phyloP scores from a whole-genome alignment of 305 asterid species.

The Withania somnifera region DNA sequence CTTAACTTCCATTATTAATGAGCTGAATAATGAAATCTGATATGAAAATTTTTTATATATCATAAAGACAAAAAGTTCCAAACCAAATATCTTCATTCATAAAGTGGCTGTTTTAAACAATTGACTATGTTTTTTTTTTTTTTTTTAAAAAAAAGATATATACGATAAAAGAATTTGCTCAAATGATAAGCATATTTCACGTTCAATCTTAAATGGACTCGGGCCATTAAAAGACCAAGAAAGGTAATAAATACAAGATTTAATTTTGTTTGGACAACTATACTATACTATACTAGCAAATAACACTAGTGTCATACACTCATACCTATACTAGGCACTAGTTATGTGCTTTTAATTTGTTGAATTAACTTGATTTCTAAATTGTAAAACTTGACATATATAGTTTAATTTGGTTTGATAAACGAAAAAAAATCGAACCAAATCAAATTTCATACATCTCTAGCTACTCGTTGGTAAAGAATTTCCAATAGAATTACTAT shows the following conservation, averaged over 20 bases:
- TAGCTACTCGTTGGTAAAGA: neutral
- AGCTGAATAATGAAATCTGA: neutral
- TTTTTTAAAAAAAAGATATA: too few relatives aligned
- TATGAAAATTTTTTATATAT: neutral
- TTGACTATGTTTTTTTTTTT: neutral
- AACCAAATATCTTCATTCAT: neutral
- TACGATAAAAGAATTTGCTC: too few relatives aligned
- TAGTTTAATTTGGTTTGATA: neutral
- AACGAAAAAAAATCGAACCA: neutral
- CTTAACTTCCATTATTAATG: neutral
- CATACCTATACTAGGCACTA: too few relatives aligned
- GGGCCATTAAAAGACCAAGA: too few relatives aligned
- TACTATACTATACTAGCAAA: neutral
- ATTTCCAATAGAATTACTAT: neutral
- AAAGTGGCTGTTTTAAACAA: neutral
- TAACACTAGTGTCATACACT: neutral
- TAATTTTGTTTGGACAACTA: too few relatives aligned
- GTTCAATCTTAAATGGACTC: too few relatives aligned
- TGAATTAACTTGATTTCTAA: neutral
- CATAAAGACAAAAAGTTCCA: neutral
- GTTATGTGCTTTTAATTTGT: too few relatives aligned
- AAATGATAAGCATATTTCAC: too few relatives aligned
- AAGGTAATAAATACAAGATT: too few relatives aligned
- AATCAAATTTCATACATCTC: neutral
- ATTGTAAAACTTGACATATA: neutral